Evolutionary conservation across 2,329 filamentous ascomycete species (phyloP).

Genomic region (Aspergillus uvarum): DNA sequence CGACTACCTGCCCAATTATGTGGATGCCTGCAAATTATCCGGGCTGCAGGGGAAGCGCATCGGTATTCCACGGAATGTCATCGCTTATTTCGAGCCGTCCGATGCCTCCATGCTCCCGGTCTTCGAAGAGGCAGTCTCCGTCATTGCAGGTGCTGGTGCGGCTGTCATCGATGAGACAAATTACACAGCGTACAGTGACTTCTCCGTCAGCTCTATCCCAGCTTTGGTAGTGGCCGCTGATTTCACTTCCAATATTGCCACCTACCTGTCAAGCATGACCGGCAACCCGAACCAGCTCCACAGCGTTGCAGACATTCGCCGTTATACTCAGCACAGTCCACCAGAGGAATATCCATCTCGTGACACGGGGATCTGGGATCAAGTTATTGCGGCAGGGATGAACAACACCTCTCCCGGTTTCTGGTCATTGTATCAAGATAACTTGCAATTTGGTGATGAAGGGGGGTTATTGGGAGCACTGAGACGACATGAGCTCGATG

Average conservation of each 20-base stretch:
- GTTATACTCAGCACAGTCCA: constrained; percentile 55
- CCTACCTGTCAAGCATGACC: constrained; percentile 57
- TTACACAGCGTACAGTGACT: constrained; percentile 55
- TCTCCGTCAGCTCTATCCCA: constrained; percentile 38
- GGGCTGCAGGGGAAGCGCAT: constrained; percentile 60
- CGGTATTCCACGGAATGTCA: constrained; percentile 62
- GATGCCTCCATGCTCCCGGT: constrained; percentile 49
- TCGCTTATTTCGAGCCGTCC: constrained; percentile 41
- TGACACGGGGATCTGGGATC: constrained; percentile 60
- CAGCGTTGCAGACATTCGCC: constrained; percentile 51
- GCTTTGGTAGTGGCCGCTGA: constrained; percentile 55
- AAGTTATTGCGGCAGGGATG: constrained; percentile 52
- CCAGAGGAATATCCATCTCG: constrained; percentile 61
- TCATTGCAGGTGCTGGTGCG: constrained; percentile 58
- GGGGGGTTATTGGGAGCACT: constrained; percentile 64
- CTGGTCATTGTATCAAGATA: constrained; percentile 57
- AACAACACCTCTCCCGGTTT: constrained; percentile 59
- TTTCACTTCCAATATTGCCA: constrained; percentile 56
- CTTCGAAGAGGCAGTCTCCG: constrained; percentile 56
- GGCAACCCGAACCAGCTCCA: constrained; percentile 59
- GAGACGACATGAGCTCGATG: constrained; percentile 57
- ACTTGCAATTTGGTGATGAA: constrained; percentile 55
- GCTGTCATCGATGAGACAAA: constrained; percentile 61
- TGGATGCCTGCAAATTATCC: constrained; percentile 55
- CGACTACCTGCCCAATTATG: constrained; percentile 57